Evolutionary conservation across 495 filamentous ascomycete species (phyloP).

Genomic region (Aspergillus avenaceus): DNA sequence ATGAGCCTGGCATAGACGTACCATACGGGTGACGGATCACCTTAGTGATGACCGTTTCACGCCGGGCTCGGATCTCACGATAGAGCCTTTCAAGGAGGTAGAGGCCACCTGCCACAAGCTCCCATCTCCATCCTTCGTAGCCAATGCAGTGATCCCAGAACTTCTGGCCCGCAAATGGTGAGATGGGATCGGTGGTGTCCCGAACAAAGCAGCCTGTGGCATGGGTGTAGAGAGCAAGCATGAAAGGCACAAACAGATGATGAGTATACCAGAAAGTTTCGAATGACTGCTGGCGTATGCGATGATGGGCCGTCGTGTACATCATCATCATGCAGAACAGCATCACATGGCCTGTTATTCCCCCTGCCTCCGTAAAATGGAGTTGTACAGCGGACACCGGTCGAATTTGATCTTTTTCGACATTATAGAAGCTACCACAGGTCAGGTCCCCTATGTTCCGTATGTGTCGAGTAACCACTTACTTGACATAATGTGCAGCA

Average conservation of each 20-base stretch:
- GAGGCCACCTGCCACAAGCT: constrained; percentile 77
- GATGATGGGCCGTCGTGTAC: constrained; percentile 91
- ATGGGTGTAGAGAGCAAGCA: constrained; percentile 92
- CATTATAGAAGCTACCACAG: constrained; percentile 77
- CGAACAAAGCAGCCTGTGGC: constrained; percentile 95
- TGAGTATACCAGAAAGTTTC: constrained; percentile 99
- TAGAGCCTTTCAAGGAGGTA: constrained; percentile 90
- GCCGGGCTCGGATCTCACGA: constrained; percentile 78
- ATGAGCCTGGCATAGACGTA: constrained; percentile 36
- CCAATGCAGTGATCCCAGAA: constrained; percentile 96
- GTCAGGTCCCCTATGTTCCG: constrained; percentile 20
- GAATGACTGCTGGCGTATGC: constrained; percentile 93
- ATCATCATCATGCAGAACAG: constrained; percentile 97
- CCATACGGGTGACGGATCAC: constrained; percentile 97
- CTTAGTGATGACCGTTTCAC: constrained; percentile 83
- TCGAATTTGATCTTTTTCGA: constrained; percentile 81
- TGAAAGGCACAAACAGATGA: constrained; percentile 94
- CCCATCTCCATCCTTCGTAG: constrained; percentile 97
- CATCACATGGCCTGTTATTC: constrained; percentile 97
- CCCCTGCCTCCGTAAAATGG: constrained; percentile 84
- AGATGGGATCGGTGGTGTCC: constrained; percentile 63
- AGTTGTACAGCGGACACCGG: constrained; percentile 82
- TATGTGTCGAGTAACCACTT: constrained; percentile 28
- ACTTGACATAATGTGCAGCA: constrained; percentile 91
- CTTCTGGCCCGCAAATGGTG: constrained; percentile 71